A percentile compares a stretch with the other conserved stretches of the same genome.
Conservation (phyloP, 1,284 basidiomycete species). For the Dichomitus squalens region DNA sequence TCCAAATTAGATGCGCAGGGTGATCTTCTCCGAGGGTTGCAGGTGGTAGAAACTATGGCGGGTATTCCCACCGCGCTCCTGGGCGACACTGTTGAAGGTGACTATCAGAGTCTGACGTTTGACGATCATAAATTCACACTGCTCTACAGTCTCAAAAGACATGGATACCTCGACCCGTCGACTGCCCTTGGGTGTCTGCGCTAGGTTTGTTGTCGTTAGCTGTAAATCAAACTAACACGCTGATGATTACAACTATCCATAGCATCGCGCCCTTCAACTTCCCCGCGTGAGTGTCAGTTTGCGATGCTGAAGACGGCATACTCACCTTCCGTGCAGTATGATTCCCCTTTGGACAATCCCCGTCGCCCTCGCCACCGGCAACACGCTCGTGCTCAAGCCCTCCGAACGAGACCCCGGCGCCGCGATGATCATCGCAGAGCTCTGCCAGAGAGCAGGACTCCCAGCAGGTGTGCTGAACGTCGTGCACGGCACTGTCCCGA, state of each 20-base stretch:
- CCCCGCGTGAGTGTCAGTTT: constrained; percentile 65
- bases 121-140: neutral
- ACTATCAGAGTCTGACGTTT: neutral
- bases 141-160: constrained; percentile 78
- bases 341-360: constrained; percentile 97
- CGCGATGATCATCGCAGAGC: constrained; percentile 95
- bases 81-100: constrained; percentile 90
- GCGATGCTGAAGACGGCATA: neutral
- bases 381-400: constrained; percentile 94
- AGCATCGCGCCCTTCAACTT: constrained; percentile 94
- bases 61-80: constrained; percentile 84
- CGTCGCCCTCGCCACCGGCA: constrained; percentile 87
- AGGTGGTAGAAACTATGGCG: constrained; percentile 91
- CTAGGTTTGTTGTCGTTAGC: constrained; percentile 49
- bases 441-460: constrained; percentile 84
- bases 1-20: constrained; percentile 80
- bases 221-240: no score
- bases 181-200: constrained; percentile 79
- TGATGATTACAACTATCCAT: constrained; percentile 19
- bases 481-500: constrained; percentile 88
- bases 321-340: constrained; percentile 62
- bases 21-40: constrained; percentile 90
- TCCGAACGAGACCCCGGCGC: constrained; percentile 97
- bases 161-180: constrained; percentile 94
- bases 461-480: constrained; percentile 85